These are phyloP conservation scores for Fusarium brevicatenulatum DNA, from an alignment of 2,329 filamentous ascomycete genomes.

Conservation along the genomic window DNA sequence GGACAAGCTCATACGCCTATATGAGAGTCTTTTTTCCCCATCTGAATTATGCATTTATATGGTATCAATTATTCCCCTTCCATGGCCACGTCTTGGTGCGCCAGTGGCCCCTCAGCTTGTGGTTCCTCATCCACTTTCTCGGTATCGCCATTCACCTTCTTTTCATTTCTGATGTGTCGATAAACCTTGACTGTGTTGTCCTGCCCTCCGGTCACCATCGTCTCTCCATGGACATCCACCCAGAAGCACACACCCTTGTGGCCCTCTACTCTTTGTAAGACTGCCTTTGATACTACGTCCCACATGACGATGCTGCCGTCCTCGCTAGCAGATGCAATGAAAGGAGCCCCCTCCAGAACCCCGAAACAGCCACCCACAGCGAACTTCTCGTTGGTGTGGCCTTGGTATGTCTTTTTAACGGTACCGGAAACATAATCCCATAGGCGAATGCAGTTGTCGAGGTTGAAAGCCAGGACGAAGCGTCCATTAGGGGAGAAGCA, in stretches of 20 bases:
- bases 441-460: slow-evolving; percentile 88
- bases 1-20: no score
- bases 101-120: slow-evolving; percentile 60
- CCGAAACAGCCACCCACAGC: slow-evolving; percentile 89
- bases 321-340: slow-evolving; percentile 86
- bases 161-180: slow-evolving; percentile 44
- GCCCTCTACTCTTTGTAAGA: slow-evolving; percentile 73
- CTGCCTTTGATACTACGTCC: slow-evolving; percentile 87
- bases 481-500: slow-evolving; percentile 95
- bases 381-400: slow-evolving; percentile 85
- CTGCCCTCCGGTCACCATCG: slow-evolving; percentile 67
- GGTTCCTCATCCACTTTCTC: slow-evolving; percentile 56
- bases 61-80: slow-evolving; percentile 41
- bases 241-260: slow-evolving; percentile 71
- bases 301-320: slow-evolving; percentile 87
- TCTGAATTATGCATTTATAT: no score
- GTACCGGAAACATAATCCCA: slow-evolving; percentile 95
- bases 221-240: slow-evolving; percentile 68
- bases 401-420: slow-evolving; percentile 97
- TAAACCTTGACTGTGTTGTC: slow-evolving; percentile 65
- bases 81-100: slow-evolving; percentile 54
- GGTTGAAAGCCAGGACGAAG: slow-evolving; percentile 89
- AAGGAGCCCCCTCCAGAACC: slow-evolving; percentile 59
- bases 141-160: slow-evolving; percentile 31
- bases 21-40: no score